Base-by-base conservation (phyloP, 345 rosid genomes). In the Crucihimalaya himalaica region DNA sequence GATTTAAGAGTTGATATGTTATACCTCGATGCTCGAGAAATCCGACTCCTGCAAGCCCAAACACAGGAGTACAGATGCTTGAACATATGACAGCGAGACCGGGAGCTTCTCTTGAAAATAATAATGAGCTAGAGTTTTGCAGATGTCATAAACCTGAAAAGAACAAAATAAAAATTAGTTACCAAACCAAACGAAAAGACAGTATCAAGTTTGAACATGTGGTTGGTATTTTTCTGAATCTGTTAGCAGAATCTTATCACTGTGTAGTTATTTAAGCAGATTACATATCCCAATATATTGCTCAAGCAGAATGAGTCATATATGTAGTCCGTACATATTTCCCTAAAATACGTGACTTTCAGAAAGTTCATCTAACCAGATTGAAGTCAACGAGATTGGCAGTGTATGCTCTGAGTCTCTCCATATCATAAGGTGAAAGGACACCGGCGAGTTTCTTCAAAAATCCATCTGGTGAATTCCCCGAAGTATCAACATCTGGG, bases 51-150 rank as follows among this genome's bases (percentile, higher is more conserved):
- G 99, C 86, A 95, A 86, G 42, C 99, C 99, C 66, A 89, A 71
- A 84, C 89, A 90, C 61, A 92, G 83, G 73, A 92, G 80, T 64
- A 95, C 85, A 62, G 97, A 86, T 40, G 98, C 94, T 79, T 92
- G 92, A 71, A 84, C 89, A 71, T 90, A 81, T 8, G 97, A 83
- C 29, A 92, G 66, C 2, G 97, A 74, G 72, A 92, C 81, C 0
- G 96, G 97, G 76, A 95, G 82, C 90, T 82, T 88, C 89, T 81
- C 94, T 76, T 75, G 87, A 60, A 92, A 95, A 83, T 90, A 95
- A 8, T 79, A 76, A 59, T 80, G 86, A 20, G 98, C 95, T 56
- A 95, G 90, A 67, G 72, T 75, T 12, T 93, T 88, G 78, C 86
- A 83, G 54, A 86, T 67, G 78, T 88, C 89, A 61, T 82, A 52